Conservation (phyloP, 371 early-diverging fungal genomes). For the Mucor indicus region DNA sequence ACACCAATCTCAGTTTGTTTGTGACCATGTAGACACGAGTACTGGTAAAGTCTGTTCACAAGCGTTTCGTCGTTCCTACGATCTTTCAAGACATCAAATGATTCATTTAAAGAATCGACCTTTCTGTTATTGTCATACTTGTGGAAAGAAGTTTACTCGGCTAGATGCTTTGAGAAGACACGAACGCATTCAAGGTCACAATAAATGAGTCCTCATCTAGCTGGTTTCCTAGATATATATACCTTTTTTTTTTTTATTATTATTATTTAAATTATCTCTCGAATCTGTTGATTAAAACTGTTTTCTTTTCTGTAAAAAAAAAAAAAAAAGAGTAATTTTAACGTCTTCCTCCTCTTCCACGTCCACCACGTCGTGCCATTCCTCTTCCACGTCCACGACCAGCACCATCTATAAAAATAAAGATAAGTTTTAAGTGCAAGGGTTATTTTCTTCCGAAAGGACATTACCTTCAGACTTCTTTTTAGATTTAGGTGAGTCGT, state of each 20-base stretch:
- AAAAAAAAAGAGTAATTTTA: conserved; percentile 4
- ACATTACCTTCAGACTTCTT: conserved; percentile 73
- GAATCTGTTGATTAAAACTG: no score
- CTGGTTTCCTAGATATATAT: conserved; percentile 3
- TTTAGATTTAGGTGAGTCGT: conserved; percentile 93
- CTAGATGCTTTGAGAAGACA: conserved; percentile 51
- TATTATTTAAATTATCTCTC: no score
- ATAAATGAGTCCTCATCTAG: conserved; percentile 1
- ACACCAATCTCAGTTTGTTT: conserved; percentile 15
- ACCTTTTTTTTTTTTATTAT: background rate
- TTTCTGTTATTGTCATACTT: conserved; percentile 39
- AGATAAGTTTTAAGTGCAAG: background rate
- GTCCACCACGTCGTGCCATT: conserved; percentile 57
- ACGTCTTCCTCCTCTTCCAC: conserved; percentile 38
- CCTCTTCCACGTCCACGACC: conserved; percentile 62
- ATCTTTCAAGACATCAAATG: conserved; percentile 43
- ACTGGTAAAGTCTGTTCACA: conserved; percentile 34
- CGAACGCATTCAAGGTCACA: conserved; percentile 44
- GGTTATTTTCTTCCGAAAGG: background rate
- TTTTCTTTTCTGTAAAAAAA: no score
- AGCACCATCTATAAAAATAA: conserved; percentile 16
- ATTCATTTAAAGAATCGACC: conserved; percentile 45
- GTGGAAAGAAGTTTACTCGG: conserved; percentile 46
- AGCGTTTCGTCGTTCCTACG: conserved; percentile 44
- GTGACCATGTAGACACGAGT: conserved; percentile 31